These are phyloP conservation scores for Herpetomonas tarakana DNA, from an alignment of 208 protist genomes.

Conservation along the genomic window DNA sequence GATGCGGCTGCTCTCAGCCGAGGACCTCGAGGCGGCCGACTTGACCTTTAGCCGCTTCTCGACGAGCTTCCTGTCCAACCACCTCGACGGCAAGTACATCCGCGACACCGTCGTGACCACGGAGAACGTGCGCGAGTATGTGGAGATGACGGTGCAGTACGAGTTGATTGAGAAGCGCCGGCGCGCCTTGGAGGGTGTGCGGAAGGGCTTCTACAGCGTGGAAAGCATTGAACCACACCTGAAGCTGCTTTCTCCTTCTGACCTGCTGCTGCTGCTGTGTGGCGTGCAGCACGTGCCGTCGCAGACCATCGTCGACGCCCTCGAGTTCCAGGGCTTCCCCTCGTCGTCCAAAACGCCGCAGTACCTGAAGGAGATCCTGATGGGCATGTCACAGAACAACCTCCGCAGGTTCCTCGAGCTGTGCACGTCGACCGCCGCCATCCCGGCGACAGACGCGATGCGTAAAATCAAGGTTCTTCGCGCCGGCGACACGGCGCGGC, in stretches of 20 bases:
- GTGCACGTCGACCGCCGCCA: conserved; percentile 43
- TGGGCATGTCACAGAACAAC: conserved; percentile 61
- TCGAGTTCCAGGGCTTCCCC: conserved; percentile 59
- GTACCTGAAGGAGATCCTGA: conserved; percentile 42
- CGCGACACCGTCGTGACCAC: conserved; percentile 27
- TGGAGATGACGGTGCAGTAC: conserved; percentile 45
- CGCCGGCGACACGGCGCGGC: conserved; percentile 27
- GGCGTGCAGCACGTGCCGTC: conserved; percentile 50
- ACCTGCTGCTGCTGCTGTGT: conserved; percentile 58
- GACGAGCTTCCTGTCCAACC: conserved; percentile 20
- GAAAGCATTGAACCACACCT: conserved; percentile 41
- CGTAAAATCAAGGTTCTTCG: conserved; percentile 64
- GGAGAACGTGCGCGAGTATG: conserved; percentile 60
- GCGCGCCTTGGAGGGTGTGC: conserved; percentile 38
- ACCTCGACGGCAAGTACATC: conserved; percentile 30
- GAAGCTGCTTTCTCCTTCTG: conserved; percentile 49
- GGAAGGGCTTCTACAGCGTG: conserved; percentile 44
- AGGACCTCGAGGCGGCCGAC: conserved; percentile 35
- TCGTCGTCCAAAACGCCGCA: conserved; percentile 45
- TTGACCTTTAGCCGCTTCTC: conserved; percentile 53
- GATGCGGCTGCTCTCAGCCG: conserved; percentile 38
- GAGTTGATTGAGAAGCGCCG: conserved; percentile 34
- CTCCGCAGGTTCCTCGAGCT: conserved; percentile 67
- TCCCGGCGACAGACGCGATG: conserved; percentile 26
- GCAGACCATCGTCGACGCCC: conserved; percentile 39